Conservation (phyloP, 331 rosid species). For the Rhamnella rubrinervis region DNA sequence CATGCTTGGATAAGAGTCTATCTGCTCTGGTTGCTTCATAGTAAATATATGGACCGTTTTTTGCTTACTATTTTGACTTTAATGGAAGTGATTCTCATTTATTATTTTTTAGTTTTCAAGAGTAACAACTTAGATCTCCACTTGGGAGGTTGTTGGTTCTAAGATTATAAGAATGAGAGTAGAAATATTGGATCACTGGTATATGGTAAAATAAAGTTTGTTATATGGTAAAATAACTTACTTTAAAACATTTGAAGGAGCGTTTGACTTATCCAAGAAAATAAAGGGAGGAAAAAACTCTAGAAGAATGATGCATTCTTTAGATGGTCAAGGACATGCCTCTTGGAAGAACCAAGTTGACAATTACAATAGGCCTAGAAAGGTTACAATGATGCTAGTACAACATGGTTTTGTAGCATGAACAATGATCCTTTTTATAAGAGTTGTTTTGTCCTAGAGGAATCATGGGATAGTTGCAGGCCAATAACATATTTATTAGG, state of each 20-base stretch:
- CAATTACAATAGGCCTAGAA: slow-evolving; percentile 28
- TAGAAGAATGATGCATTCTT: slow-evolving; percentile 28
- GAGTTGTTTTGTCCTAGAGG: slow-evolving; percentile 73
- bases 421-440: slow-evolving; percentile 63
- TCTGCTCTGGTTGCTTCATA: too few relatives aligned
- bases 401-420: slow-evolving; percentile 98
- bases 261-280: slow-evolving; percentile 31
- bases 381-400: slow-evolving; percentile 34
- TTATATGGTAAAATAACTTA: too few relatives aligned
- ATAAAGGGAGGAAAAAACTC: slow-evolving; percentile 32
- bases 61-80: too few relatives aligned
- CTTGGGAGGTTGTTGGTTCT: too few relatives aligned
- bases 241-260: slow-evolving; percentile 36
- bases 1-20: too few relatives aligned
- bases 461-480: slow-evolving; percentile 45
- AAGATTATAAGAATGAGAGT: too few relatives aligned
- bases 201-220: too few relatives aligned
- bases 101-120: too few relatives aligned
- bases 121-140: too few relatives aligned
- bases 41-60: too few relatives aligned
- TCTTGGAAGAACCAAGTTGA: slow-evolving; percentile 37
- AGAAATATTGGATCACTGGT: too few relatives aligned
- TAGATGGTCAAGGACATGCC: slow-evolving; percentile 30
- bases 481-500: slow-evolving; percentile 71
- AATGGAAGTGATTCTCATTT: too few relatives aligned